Percentiles rank a stretch among this genome's conserved stretches.
Conservation (phyloP, 2,329 filamentous ascomycete species). For the Fusarium sp. region DNA sequence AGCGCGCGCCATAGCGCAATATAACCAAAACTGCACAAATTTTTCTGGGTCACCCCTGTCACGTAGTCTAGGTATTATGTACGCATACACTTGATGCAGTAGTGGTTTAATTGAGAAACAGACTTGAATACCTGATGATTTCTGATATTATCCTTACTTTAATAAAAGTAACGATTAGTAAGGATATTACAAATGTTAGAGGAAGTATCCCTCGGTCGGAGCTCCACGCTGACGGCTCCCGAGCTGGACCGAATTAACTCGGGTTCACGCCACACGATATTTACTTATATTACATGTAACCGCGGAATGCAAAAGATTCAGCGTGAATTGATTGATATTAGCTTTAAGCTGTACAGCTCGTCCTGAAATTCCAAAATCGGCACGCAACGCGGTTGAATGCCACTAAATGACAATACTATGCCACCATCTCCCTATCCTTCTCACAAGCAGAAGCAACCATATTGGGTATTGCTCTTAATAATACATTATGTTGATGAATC, state of each 20-base stretch:
- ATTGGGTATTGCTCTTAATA: conserved; percentile 1
- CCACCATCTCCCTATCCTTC: not conserved
- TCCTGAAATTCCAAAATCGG: not conserved
- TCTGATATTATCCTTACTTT: too few species aligned
- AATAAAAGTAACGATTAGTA: too few species aligned
- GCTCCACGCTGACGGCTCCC: conserved; percentile 32
- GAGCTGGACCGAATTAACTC: conserved; percentile 30
- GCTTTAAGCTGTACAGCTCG: not conserved
- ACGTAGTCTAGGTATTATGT: conserved; percentile 16
- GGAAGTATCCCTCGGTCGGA: conserved; percentile 36
- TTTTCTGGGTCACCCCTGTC: conserved; percentile 39
- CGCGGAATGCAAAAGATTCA: not conserved
- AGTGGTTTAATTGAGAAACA: not conserved
- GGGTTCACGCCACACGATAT: conserved; percentile 15
- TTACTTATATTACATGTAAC: conserved; percentile 7
- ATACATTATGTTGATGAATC: conserved; percentile 6
- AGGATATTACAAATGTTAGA: too few species aligned
- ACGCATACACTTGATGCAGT: not conserved
- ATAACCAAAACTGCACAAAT: conserved; percentile 32
- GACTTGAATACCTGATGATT: too few species aligned
- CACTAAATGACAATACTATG: not conserved
- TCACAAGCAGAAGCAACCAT: conserved; percentile 6
- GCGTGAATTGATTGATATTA: not conserved
- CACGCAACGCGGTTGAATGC: not conserved
- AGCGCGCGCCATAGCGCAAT: too few species aligned